A percentile compares a stretch with the other conserved stretches of the same genome.
phyloP scores from a whole-genome alignment of 108 stramenopile species.

The Skeletonema tropicum region DNA sequence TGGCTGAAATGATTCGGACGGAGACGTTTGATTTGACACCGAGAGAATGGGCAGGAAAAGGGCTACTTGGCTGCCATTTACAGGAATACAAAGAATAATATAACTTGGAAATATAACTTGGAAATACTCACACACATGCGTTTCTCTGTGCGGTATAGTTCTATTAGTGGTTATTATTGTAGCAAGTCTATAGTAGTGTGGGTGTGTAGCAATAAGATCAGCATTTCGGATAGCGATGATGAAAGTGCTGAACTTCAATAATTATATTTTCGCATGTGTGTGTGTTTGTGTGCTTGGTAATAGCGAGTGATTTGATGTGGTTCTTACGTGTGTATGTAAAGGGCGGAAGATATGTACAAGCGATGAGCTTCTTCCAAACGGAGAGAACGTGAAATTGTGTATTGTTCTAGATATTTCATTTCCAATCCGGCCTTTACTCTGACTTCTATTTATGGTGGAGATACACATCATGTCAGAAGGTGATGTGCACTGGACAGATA shows the following conservation, averaged over 20 bases:
- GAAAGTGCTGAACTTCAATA: neutral
- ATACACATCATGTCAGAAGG: neutral
- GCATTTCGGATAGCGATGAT: neutral
- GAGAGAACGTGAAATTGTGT: neutral
- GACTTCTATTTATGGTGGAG: neutral
- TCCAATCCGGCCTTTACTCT: neutral
- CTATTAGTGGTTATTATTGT: neutral
- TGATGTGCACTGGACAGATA: neutral
- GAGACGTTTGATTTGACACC: conserved; percentile 52
- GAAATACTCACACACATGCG: no score
- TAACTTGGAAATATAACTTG: no score
- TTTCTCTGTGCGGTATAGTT: neutral
- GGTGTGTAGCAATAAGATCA: neutral
- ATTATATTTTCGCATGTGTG: neutral
- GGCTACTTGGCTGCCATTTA: conserved; percentile 78
- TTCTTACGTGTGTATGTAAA: neutral
- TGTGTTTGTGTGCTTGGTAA: neutral
- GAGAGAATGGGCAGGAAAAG: conserved; percentile 72
- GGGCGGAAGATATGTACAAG: conserved; percentile 3
- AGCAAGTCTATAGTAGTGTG: neutral
- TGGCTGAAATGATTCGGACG: conserved; percentile 11
- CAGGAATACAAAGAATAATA: neutral
- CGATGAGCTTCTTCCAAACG: neutral
- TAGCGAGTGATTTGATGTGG: conserved; percentile 1
- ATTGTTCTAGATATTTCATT: neutral